These are phyloP conservation scores for Blastobotrys petasosporus DNA, from an alignment of 1,139 yeast genomes.

Conservation along the genomic window DNA sequence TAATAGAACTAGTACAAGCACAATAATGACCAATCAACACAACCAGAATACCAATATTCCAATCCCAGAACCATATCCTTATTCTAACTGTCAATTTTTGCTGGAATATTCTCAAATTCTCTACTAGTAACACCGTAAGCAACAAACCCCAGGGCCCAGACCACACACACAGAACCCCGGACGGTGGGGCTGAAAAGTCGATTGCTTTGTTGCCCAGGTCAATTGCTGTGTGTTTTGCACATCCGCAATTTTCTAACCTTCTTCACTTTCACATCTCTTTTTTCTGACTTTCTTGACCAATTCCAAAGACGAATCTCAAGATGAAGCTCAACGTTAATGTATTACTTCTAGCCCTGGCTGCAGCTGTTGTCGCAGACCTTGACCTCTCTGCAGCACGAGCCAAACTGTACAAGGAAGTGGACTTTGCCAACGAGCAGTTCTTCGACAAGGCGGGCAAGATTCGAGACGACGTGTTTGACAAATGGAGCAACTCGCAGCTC, in stretches of 20 bases:
- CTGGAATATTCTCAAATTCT: no score
- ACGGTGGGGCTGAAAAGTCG: no score
- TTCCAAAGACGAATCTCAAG: neutral
- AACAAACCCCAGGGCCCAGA: no score
- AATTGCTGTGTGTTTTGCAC: neutral
- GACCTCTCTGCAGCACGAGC: slow-evolving; percentile 7
- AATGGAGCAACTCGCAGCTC: slow-evolving; percentile 44
- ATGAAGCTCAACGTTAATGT: slow-evolving; percentile 7
- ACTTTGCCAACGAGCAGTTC: slow-evolving; percentile 39
- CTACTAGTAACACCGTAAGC: no score
- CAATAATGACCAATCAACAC: no score
- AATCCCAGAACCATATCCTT: no score
- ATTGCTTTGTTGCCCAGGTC: neutral
- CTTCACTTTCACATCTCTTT: neutral
- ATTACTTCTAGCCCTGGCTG: slow-evolving; percentile 1
- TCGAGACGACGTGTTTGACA: slow-evolving; percentile 42
- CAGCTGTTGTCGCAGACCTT: slow-evolving; percentile 5
- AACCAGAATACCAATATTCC: neutral
- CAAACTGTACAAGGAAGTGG: slow-evolving; percentile 44
- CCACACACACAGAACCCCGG: no score
- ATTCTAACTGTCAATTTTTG: no score
- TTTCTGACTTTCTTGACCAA: neutral
- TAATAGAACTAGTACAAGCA: no score
- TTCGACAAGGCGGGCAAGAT: slow-evolving; percentile 42
- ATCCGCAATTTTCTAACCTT: neutral